Base-by-base conservation (phyloP, 2,329 filamentous ascomycete species). In the Aspergillus bombycis region DNA sequence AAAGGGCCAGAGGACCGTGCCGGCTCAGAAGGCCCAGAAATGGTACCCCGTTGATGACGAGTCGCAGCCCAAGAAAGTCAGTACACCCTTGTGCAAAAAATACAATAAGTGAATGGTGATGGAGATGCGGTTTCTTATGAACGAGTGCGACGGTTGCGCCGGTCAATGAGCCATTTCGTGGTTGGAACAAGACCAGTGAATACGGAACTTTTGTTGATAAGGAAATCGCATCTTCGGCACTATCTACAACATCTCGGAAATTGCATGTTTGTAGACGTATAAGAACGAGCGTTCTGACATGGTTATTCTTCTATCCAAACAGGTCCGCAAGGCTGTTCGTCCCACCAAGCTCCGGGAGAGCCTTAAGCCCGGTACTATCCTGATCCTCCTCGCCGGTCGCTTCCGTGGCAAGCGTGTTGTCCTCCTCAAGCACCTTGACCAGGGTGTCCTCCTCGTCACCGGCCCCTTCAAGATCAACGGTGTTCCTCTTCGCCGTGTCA, bases 391-490 rank as follows among this genome's bases (percentile, higher is more conserved):
- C 81, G 95, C 95, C 83, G 95, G 95, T 79, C 95, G 95, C 80
- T 99, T 98, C 93, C 94, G 95, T 79, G 95, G 95, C 88, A 99
- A 99, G 93, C 95, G 95, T 82, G 95, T 99, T 79, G 88, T 99
- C 79, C 93, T 98, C 85, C 91, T 99, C 83, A 98, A 98, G 90
- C 89, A 91, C 84, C 94, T 99, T 80, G 88, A 92, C 80, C 93
- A 97, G 87, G 95, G 95, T 86, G 93, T 97, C 73, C 93, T 99
- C 83, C 93, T 99, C 82, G 93, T 99, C 78, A 99, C 95, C 81
- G 95, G 95, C 78, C 95, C 95, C 81, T 99, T 98, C 92, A 99
- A 98, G 91, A 91, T 99, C 86, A 99, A 99, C 87, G 95, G 95
- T 84, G 95, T 99, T 73, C 95, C 95, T 75, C 91, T 99, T 79